Base-by-base conservation (phyloP, 148 eudicot species). In the Nepenthes mirabilis region DNA sequence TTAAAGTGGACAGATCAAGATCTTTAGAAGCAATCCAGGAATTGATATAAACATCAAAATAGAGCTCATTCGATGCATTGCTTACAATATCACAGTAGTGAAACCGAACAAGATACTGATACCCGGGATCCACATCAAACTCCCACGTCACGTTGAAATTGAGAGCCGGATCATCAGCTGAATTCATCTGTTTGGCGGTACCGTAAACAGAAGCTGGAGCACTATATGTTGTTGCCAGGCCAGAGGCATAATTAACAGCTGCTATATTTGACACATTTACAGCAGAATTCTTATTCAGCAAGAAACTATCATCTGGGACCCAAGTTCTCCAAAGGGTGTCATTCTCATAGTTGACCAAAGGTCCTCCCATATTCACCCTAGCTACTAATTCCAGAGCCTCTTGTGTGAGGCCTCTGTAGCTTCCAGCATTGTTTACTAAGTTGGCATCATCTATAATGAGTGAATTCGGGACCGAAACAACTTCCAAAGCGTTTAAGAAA, bases 361-460 rank as follows among this genome's bases (percentile, higher is more conserved):
- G 72, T n/a, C 96, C 96, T 50, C 99, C 99, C 95, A 93, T 82
- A 51, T 93, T 93, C 1, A 89, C 75, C 85, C 99, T 69, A 2
- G 64, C 77, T 61, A 86, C 83, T 0, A 87, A 88, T 68, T 93
- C 91, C 5, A 89, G 47, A 2, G 99, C 88, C 59, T 89, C 82
- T 2, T 53, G 56, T 33, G 37, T 48, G 58, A 90, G 60, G 12
- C 95, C 95, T 3, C 34, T 61, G 60, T 73, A 84, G 14, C 34
- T 55, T 45, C 52, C 57, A 2, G 65, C 2, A 1, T 85, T 83
- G 55, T 36, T 67, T 43, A 78, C 72, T 34, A 37, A 57, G n/a
- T 6, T 59, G 36, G 90, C 95, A 66, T 75, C 82, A 52, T 82
- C 85, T 2, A 74, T 50, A 35, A 93, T 80, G 62, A 93, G 89